Evolutionary conservation across 202 grass and related monocot species (phyloP).

Genomic region (Panicum virgatum): DNA sequence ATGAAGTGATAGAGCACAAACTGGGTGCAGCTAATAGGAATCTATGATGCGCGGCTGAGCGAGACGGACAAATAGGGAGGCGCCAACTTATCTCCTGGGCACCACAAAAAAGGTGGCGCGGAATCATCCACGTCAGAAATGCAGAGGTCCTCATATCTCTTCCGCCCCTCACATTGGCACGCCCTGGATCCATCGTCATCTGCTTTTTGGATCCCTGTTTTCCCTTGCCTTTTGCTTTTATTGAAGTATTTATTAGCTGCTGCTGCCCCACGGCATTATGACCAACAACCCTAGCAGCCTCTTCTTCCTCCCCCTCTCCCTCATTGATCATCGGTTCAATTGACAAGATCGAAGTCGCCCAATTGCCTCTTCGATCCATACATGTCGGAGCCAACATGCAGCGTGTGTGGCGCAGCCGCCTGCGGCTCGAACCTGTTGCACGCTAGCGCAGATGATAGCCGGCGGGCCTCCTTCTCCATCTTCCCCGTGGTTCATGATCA

Average conservation of each 20-base stretch:
- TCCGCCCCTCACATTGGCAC: slow-evolving; percentile 47
- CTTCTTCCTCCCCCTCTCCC: not conserved
- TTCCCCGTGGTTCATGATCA: slow-evolving; percentile 13
- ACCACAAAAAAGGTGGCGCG: not conserved
- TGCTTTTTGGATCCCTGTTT: not conserved
- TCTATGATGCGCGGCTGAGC: not conserved
- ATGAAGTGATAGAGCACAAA: not conserved
- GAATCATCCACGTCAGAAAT: slow-evolving; percentile 67
- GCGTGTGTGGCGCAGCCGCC: slow-evolving; percentile 21
- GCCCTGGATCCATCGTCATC: not conserved
- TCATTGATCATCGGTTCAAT: no score
- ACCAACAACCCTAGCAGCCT: not conserved
- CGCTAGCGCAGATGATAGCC: slow-evolving; percentile 31
- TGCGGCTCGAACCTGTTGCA: not conserved
- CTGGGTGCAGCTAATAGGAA: not conserved
- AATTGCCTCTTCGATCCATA: not conserved
- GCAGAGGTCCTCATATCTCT: slow-evolving; percentile 51
- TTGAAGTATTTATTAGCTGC: not conserved
- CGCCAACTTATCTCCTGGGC: not conserved
- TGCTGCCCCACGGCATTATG: not conserved
- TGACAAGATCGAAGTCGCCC: no score
- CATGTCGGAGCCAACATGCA: slow-evolving; percentile 34
- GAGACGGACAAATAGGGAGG: not conserved
- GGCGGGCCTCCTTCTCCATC: not conserved
- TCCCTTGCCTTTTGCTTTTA: not conserved